phyloP scores from a whole-genome alignment of 2,329 filamentous ascomycete genomes.

The Lachnellula hyalina region DNA sequence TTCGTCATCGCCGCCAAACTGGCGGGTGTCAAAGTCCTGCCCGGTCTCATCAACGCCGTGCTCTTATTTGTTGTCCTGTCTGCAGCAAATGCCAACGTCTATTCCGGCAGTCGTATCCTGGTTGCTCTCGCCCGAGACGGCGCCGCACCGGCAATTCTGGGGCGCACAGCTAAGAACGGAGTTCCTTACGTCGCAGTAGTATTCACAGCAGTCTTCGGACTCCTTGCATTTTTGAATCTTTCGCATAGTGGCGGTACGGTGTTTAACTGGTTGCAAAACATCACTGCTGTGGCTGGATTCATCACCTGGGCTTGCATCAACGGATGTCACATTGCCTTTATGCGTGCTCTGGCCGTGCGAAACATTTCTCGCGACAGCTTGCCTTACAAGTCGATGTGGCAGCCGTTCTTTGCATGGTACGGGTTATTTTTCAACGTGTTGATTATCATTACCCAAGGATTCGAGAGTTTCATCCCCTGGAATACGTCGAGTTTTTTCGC shows the following conservation, averaged over 20 bases:
- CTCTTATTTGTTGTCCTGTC: conserved; percentile 74
- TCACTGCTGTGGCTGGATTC: conserved; percentile 63
- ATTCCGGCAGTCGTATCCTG: conserved; percentile 64
- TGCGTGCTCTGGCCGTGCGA: conserved; percentile 52
- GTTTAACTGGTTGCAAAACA: conserved; percentile 70
- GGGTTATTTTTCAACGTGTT: conserved; percentile 60
- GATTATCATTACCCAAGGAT: conserved; percentile 64
- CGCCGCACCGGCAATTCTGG: conserved; percentile 56
- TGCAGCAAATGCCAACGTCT: conserved; percentile 72
- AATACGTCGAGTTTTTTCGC: conserved; percentile 56
- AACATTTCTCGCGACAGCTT: conserved; percentile 52
- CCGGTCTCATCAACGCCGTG: conserved; percentile 70
- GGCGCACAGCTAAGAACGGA: conserved; percentile 53
- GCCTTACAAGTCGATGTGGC: conserved; percentile 55
- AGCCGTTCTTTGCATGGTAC: conserved; percentile 61
- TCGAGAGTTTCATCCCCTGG: conserved; percentile 63
- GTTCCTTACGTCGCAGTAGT: conserved; percentile 59
- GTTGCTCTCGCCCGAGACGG: conserved; percentile 60
- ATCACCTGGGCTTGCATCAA: conserved; percentile 66
- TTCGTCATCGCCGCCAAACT: conserved; percentile 56
- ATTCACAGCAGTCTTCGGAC: conserved; percentile 51
- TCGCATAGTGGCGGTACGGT: conserved; percentile 52
- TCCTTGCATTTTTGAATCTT: conserved; percentile 64
- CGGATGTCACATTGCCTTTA: conserved; percentile 60
- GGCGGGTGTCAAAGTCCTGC: conserved; percentile 59